A percentile compares a stretch with the other conserved stretches of the same genome.
These are phyloP conservation scores for Phylloboletellus chloephorus DNA, from an alignment of 1,284 basidiomycete species.

Conservation along the genomic window DNA sequence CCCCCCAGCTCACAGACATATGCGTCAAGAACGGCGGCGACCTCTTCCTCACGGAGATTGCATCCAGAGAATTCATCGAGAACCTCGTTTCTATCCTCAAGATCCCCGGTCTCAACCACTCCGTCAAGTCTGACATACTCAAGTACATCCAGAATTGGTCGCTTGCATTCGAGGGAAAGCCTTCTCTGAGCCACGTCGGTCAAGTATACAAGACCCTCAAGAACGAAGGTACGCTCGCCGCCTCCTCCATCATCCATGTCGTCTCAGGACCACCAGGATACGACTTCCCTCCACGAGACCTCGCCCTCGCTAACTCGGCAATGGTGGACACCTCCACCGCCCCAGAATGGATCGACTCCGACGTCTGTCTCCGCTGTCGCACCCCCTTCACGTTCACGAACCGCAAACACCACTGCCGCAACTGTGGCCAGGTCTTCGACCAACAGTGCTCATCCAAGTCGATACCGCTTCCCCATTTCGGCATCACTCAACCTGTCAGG, in stretches of 20 bases:
- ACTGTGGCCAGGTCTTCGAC: constrained; percentile 97
- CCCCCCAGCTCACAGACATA: constrained; percentile 74
- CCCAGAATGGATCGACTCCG: constrained; percentile 95
- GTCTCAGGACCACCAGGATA: constrained; percentile 46
- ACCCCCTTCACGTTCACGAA: constrained; percentile 93
- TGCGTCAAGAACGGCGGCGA: constrained; percentile 99
- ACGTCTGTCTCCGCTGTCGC: constrained; percentile 91
- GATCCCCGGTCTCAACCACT: constrained; percentile 66
- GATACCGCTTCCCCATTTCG: constrained; percentile 87
- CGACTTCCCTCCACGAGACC: constrained; percentile 79
- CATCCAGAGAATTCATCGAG: constrained; percentile 90
- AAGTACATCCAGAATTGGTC: constrained; percentile 91
- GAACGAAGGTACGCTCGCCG: constrained; percentile 54
- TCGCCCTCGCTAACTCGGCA: constrained; percentile 61
- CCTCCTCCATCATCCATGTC: not conserved
- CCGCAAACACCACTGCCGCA: constrained; percentile 97
- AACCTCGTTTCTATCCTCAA: constrained; percentile 82
- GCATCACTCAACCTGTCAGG: constrained; percentile 88
- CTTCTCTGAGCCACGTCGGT: constrained; percentile 67
- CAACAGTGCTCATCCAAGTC: constrained; percentile 87
- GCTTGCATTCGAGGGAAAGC: constrained; percentile 80
- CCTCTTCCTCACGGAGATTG: constrained; percentile 79
- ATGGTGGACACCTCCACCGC: constrained; percentile 87
- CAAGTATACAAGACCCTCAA: constrained; percentile 78
- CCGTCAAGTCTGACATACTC: constrained; percentile 82